Conservation (phyloP, 129 eudicot genomes). For the Centrapalus pauciflorus region DNA sequence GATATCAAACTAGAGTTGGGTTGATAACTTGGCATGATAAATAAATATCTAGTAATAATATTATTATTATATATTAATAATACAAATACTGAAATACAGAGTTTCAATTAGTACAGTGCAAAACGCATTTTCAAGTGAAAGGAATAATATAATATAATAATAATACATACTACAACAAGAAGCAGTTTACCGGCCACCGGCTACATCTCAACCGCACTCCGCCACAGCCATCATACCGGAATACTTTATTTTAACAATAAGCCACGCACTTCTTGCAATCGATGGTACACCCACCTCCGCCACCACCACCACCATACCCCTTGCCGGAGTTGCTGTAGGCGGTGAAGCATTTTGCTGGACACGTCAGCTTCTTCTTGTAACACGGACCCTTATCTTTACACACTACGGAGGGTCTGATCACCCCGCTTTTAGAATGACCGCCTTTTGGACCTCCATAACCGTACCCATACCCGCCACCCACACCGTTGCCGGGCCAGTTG, state of each 20-base stretch:
- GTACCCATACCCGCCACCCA: slow-evolving; percentile 66
- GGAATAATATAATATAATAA: no score
- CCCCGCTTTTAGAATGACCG: slow-evolving; percentile 64
- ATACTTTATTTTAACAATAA: slow-evolving; percentile 44
- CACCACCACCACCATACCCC: slow-evolving; percentile 89
- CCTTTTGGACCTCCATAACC: slow-evolving; percentile 85
- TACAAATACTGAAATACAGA: slow-evolving; percentile 10
- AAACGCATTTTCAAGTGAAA: no score
- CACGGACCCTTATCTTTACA: slow-evolving; percentile 86
- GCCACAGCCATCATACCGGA: slow-evolving; percentile 3
- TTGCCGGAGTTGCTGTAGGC: slow-evolving; percentile 76
- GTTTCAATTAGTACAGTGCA: no score
- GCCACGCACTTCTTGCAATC: slow-evolving; percentile 89
- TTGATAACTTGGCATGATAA: no score
- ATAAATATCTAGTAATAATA: background rate
- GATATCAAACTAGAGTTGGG: no score
- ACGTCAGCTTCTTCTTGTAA: slow-evolving; percentile 71
- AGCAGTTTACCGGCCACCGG: slow-evolving; percentile 22
- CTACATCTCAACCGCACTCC: slow-evolving; percentile 10
- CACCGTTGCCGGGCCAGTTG: slow-evolving; percentile 36
- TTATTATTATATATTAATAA: background rate
- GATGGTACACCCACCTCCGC: slow-evolving; percentile 96
- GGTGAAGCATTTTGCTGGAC: slow-evolving; percentile 87
- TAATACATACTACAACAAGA: slow-evolving; percentile 7
- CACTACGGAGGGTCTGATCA: slow-evolving; percentile 43